Percentiles rank a stretch among this genome's conserved stretches.
Evolutionary conservation across 768 basidiomycete genomes (phyloP).

Genomic region (Lactarius akahatsu): DNA sequence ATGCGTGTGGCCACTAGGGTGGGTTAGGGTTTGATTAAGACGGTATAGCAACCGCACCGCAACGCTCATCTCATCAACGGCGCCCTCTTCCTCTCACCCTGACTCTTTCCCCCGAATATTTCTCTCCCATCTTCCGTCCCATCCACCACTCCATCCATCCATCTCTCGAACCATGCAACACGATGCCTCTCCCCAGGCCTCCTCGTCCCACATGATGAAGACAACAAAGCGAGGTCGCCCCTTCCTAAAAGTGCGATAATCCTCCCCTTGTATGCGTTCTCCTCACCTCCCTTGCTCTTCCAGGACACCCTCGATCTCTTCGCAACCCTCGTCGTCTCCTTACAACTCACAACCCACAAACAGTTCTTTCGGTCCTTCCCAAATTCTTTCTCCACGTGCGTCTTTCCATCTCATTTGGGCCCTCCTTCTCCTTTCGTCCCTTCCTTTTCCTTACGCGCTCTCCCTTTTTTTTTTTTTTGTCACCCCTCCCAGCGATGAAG

Average conservation of each 20-base stretch:
- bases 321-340: slow-evolving; percentile 92
- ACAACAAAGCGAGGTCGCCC: slow-evolving; percentile 94
- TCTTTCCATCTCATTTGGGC: slow-evolving; percentile 27
- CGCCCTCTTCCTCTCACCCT: slow-evolving; percentile 15
- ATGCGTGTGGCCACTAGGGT: neutral
- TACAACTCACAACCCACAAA: slow-evolving; percentile 84
- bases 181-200: slow-evolving; percentile 47
- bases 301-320: slow-evolving; percentile 99
- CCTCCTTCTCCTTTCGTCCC: slow-evolving; percentile 24
- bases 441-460: slow-evolving; percentile 3
- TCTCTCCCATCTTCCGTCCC: slow-evolving; percentile 33
- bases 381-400: slow-evolving; percentile 95
- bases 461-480: slow-evolving; percentile 21
- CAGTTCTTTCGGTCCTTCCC: slow-evolving; percentile 95
- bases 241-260: slow-evolving; percentile 73
- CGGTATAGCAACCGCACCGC: slow-evolving; percentile 3
- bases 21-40: slow-evolving; percentile 10
- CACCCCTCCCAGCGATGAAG: slow-evolving; percentile 74
- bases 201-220: slow-evolving; percentile 96
- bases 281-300: slow-evolving; percentile 9
- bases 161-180: slow-evolving; percentile 39
- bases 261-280: slow-evolving; percentile 17
- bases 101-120: slow-evolving; percentile 30
- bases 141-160: slow-evolving; percentile 33
- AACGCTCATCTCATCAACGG: slow-evolving; percentile 4